Base-by-base conservation (phyloP, 176 grass and related monocot species). In the Zoysia pacifica region DNA sequence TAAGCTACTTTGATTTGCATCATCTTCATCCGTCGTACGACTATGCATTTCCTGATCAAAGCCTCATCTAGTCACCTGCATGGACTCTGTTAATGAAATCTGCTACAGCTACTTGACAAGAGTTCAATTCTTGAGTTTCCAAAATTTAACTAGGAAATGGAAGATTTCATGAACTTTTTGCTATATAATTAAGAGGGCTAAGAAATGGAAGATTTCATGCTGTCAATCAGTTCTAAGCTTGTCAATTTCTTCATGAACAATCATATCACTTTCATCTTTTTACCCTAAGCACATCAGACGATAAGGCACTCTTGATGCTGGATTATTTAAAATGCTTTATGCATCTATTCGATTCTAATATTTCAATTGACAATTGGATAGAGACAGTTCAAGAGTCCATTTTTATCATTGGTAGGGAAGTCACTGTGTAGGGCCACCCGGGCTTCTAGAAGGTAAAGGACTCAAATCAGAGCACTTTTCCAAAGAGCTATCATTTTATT, bases 401-500 rank as follows among this genome's bases (percentile, higher is more conserved):
- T 80, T 80, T 50, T 67, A 60, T 20, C 62, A 80, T 50, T 74
- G 72, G 56, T 49, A 52, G 73, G 42, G 35, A 73, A 87, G 67
- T 48, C 56, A 51, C 43, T n/a, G 9, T 11, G 38, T 67, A 72
- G 70, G 71, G 48, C 12, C 37, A 67, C 5, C 54, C 51, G 36
- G 9, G 54, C 78, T 89, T 85, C 82, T 89, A 85, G 87, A 89
- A 89, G 64, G 54, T 59, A 19, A 48, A 38, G 68, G 48, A 16
- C 48, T 35, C 11, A 36, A 84, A 12, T 61, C 4, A 50, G 1
- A 69, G 15, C 71, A 62, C 50, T 76, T 89, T 48, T 20, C 49
- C 19, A 62, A 62, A n/a, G 9, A 66, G 49, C 62, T 62, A 51
- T 10, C 66, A 64, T 62, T 18, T 3, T 11, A 3, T 60, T 36